These are phyloP conservation scores for Hyaloscypha hepaticicola DNA, from an alignment of 495 filamentous ascomycete species.

Conservation along the genomic window DNA sequence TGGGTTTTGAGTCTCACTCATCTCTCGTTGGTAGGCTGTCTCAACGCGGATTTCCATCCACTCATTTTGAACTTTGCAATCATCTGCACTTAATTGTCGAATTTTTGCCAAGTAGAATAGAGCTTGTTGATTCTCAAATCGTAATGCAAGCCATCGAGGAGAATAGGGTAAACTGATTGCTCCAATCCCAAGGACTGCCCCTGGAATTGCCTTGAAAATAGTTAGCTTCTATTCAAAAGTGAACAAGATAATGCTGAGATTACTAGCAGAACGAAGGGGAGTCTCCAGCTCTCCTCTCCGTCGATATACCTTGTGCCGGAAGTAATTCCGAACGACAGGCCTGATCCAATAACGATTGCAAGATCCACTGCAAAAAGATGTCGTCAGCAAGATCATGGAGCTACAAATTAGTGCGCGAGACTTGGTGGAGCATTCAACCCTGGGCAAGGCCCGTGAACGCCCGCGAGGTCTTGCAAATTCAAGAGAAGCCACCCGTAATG, in stretches of 20 bases:
- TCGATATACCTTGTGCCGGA: background rate
- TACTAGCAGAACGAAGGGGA: background rate
- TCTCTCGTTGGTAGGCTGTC: background rate
- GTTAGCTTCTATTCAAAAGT: background rate
- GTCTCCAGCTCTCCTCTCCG: background rate
- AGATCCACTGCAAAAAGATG: background rate
- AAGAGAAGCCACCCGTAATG: too few relatives aligned
- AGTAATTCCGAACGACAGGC: background rate
- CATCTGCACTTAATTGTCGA: background rate
- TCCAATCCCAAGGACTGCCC: background rate
- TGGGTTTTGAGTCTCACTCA: background rate
- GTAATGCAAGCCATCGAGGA: background rate
- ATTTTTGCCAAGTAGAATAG: background rate
- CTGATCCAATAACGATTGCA: background rate
- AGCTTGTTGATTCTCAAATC: background rate
- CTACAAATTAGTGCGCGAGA: background rate
- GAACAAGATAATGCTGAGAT: background rate
- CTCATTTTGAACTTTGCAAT: constrained; percentile 1
- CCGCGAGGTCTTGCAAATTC: too few relatives aligned
- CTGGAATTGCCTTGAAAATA: background rate
- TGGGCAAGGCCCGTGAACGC: too few relatives aligned
- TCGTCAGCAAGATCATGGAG: background rate
- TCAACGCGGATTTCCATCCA: background rate
- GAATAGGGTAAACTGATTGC: background rate
- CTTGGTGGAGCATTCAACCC: background rate